Base-by-base conservation (phyloP, 2,329 filamentous ascomycete genomes). In the Didymella sp. region DNA sequence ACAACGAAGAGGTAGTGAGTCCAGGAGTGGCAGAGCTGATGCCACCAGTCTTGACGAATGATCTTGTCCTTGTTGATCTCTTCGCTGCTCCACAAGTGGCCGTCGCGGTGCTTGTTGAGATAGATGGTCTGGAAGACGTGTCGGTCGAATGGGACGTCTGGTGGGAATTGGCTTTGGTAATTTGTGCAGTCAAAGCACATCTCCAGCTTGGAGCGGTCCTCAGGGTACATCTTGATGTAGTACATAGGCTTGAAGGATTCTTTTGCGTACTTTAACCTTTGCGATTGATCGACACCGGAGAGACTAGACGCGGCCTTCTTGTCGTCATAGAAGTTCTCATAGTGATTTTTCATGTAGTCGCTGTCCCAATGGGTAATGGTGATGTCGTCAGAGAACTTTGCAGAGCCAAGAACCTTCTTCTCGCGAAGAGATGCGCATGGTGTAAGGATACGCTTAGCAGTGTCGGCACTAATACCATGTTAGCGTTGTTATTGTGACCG, bases 171-270 rank as follows among this genome's bases (percentile, higher is more conserved):
- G 41, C 87, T 82, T 71, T 92, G 89, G 74, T 91, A 91, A 71
- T 90, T 89, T 33, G 86, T 88, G 76, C 87, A 89, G 73, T 92
- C 88, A 74, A 91, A 92, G 54, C 84, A 88, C 81, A 79, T 85
- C 70, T 85, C 84, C 31, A 81, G 82, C 71, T 86, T 84, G 2
- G 78, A 82, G 1, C 80, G 79, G 63, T 87, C 82, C 13, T 81
- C 58, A 0, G 78, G 73, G 69, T 89, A 88, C 49, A 81, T 82
- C 52, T 87, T 84, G 62, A 85, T 88, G 67, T 84, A 83, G 76
- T 88, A 89, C 86, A 88, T 88, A 48, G 86, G 85, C 46, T 81
- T 79, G 77, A 85, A 89, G 19, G 77, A 78, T 45, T 81, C 80
- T 51, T 80, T 77, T 3, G 81, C 82, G 25, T 70, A 73, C 68